Percentiles rank a stretch among this genome's conserved stretches.
phyloP scores from a whole-genome alignment of 2,329 filamentous ascomycete species.

The Hypoxylon sp. region DNA sequence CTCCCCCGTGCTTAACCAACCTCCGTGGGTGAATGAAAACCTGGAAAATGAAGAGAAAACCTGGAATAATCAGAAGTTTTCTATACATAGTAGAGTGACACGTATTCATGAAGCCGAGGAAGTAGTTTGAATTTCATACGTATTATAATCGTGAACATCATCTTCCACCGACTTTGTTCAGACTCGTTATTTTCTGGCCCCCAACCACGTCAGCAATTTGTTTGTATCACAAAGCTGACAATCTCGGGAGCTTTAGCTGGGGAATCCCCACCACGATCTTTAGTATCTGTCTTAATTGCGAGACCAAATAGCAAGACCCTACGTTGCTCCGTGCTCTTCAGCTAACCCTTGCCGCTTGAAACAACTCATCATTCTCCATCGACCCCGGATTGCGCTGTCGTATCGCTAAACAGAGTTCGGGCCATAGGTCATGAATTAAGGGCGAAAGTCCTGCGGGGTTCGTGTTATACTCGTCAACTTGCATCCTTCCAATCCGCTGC shows the following conservation, averaged over 20 bases:
- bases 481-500: slow-evolving; percentile 35
- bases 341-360: slow-evolving; percentile 36
- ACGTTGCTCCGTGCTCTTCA: slow-evolving; percentile 39
- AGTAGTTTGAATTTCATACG: slow-evolving; percentile 1
- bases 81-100: slow-evolving; percentile 3
- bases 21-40: background rate
- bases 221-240: slow-evolving; percentile 44
- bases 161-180: slow-evolving; percentile 3
- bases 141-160: slow-evolving; percentile 13
- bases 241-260: slow-evolving; percentile 1
- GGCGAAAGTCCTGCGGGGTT: slow-evolving; percentile 30
- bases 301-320: slow-evolving; percentile 42
- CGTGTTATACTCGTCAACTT: slow-evolving; percentile 24
- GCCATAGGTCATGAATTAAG: slow-evolving; percentile 34
- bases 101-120: background rate
- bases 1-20: slow-evolving; percentile 8
- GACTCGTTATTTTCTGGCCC: slow-evolving; percentile 11
- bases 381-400: slow-evolving; percentile 24
- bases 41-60: slow-evolving; percentile 15
- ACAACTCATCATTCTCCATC: slow-evolving; percentile 38
- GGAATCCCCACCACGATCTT: slow-evolving; percentile 31
- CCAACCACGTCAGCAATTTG: slow-evolving; percentile 32
- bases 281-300: slow-evolving; percentile 26
- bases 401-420: slow-evolving; percentile 31
- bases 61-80: background rate